Conservation (phyloP, 176 grass and related monocot genomes). For the Carex littledalei region DNA sequence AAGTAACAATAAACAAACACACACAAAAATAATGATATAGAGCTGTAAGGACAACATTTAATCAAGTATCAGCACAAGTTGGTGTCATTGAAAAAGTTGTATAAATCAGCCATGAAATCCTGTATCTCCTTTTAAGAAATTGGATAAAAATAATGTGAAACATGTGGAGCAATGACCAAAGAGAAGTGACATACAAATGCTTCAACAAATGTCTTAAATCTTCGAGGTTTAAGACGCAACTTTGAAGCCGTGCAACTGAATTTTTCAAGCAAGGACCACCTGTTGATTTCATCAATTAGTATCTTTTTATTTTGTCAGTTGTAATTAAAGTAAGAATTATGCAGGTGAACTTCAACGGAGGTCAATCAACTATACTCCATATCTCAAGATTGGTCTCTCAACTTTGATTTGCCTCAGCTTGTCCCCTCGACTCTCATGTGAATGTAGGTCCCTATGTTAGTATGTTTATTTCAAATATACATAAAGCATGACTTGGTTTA, state of each 20-base stretch:
- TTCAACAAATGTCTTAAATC: constrained; percentile 99
- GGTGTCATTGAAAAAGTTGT: background rate
- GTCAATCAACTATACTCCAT: background rate
- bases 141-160: background rate
- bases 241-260: constrained; percentile 96
- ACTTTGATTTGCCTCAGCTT: background rate
- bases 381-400: background rate
- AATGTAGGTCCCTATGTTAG: background rate
- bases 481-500: background rate
- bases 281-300: constrained; percentile 36
- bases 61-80: background rate
- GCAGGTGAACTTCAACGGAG: background rate
- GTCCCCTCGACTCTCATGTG: background rate
- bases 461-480: background rate
- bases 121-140: background rate
- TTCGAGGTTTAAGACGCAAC: constrained; percentile 91
- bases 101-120: background rate
- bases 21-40: background rate
- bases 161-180: background rate
- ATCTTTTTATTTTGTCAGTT: constrained; percentile 20
- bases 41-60: background rate
- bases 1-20: background rate
- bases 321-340: background rate
- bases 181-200: constrained; percentile 55
- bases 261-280: constrained; percentile 99